These are phyloP conservation scores for Microcyclosporella mali DNA, from an alignment of 2,329 filamentous ascomycete genomes.

Conservation along the genomic window DNA sequence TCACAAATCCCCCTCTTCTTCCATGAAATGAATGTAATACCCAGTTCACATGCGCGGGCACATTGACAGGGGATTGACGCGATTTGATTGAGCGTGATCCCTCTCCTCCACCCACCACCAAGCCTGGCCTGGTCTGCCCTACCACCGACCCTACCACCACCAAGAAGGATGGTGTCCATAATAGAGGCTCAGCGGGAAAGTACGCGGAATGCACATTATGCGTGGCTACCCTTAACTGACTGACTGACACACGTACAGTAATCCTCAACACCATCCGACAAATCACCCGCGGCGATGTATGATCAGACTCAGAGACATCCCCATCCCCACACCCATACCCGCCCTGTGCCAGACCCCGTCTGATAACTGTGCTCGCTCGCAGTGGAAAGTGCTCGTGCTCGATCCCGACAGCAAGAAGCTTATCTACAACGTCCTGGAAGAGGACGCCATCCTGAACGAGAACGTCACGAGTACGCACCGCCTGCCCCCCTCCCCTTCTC, in stretches of 20 bases:
- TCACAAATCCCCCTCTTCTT: not conserved
- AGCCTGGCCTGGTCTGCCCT: not conserved
- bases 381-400: constrained; percentile 97
- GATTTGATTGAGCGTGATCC: not conserved
- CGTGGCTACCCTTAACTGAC: too few relatives aligned
- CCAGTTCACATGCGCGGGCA: too few relatives aligned
- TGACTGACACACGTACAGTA: constrained; percentile 43
- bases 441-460: constrained; percentile 94
- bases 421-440: constrained; percentile 82
- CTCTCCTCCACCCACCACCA: not conserved
- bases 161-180: constrained; percentile 66
- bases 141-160: not conserved
- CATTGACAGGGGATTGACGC: too few relatives aligned
- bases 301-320: too few relatives aligned
- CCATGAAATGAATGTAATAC: not conserved
- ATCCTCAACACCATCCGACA: constrained; percentile 68
- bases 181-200: constrained; percentile 77
- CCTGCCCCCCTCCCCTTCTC: too few relatives aligned
- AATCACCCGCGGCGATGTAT: constrained; percentile 67
- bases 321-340: too few relatives aligned
- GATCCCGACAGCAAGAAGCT: constrained; percentile 79
- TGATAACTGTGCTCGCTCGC: constrained; percentile 16
- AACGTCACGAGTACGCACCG: constrained; percentile 78
- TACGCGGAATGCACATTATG: too few relatives aligned
- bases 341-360: constrained; percentile 2